These are phyloP conservation scores for Macaranga tanarius DNA, from an alignment of 441 rosid species.

Conservation along the genomic window DNA sequence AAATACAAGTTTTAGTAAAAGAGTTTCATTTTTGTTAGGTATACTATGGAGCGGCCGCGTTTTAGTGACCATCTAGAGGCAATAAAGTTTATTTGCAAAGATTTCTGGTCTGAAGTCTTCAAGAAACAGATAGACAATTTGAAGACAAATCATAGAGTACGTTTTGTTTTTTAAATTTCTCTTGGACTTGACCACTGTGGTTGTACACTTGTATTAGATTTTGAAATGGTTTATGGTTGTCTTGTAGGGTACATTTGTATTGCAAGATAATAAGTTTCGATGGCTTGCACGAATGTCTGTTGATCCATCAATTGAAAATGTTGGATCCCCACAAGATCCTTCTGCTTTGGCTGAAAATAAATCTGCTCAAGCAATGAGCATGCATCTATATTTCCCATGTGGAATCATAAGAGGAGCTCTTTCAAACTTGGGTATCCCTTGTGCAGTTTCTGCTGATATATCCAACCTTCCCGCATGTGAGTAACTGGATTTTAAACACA, in stretches of 20 bases:
- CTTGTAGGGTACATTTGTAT: conserved; percentile 89
- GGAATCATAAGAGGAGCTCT: conserved; percentile 98
- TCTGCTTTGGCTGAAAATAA: conserved; percentile 53
- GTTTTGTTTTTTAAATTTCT: not conserved
- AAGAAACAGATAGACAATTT: conserved; percentile 98
- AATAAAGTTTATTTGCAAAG: conserved; percentile 97
- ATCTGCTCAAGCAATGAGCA: conserved; percentile 70
- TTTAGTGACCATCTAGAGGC: conserved; percentile 94
- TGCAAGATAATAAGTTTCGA: conserved; percentile 89
- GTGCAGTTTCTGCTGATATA: conserved; percentile 94
- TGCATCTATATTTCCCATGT: conserved; percentile 91
- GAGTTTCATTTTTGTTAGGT: conserved; percentile 40
- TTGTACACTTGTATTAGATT: not conserved
- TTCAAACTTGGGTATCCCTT: conserved; percentile 93
- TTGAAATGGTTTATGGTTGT: conserved; percentile 18
- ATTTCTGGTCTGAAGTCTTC: conserved; percentile 95
- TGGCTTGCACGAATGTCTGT: conserved; percentile 81
- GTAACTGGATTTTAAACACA: conserved; percentile 28
- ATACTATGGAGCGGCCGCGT: conserved; percentile 92
- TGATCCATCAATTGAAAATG: conserved; percentile 58
- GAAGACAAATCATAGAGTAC: conserved; percentile 92
- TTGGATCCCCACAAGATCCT: conserved; percentile 47
- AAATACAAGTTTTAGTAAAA: not conserved
- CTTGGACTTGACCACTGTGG: not conserved
- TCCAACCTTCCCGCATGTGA: conserved; percentile 94